A percentile compares a stretch with the other conserved stretches of the same genome.
phyloP scores from a whole-genome alignment of 1,139 yeast genomes.

The Pichia sp. region DNA sequence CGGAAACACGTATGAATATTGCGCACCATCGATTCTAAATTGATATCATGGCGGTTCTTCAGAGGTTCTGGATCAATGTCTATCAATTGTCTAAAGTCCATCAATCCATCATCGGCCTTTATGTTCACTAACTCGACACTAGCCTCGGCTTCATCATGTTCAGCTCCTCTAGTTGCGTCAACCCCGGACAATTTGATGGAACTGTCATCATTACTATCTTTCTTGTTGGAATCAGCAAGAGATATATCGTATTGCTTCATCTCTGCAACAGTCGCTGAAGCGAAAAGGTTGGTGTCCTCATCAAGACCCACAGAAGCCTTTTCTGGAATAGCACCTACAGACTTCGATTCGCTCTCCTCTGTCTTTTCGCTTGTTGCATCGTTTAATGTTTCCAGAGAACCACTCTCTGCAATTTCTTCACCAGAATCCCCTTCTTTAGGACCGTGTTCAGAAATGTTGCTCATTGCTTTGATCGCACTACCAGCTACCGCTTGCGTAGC shows the following conservation, averaged over 20 bases:
- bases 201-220: neutral
- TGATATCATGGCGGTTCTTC: conserved; percentile 19
- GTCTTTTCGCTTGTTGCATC: neutral
- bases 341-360: neutral
- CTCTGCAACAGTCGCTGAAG: conserved; percentile 25
- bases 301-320: conserved; percentile 2
- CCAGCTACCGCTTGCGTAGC: conserved; percentile 1
- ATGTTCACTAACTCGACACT: conserved; percentile 7
- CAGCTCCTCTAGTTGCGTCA: neutral
- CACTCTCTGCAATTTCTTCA: neutral
- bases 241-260: conserved; percentile 19
- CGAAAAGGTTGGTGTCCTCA: conserved; percentile 22
- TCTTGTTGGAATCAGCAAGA: conserved; percentile 1
- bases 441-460: conserved; percentile 7
- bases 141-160: neutral
- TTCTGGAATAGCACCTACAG: neutral
- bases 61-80: conserved; percentile 25
- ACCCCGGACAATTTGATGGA: neutral
- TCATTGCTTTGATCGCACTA: conserved; percentile 7
- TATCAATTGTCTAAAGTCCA: conserved; percentile 14
- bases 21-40: conserved; percentile 23
- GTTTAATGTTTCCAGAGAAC: neutral
- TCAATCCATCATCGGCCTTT: conserved; percentile 15
- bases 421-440: neutral
- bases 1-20: conserved; percentile 36